Evolutionary conservation across 129 eudicot genomes (phyloP).

Genomic region (Rutidosis leptorrhynchoides): DNA sequence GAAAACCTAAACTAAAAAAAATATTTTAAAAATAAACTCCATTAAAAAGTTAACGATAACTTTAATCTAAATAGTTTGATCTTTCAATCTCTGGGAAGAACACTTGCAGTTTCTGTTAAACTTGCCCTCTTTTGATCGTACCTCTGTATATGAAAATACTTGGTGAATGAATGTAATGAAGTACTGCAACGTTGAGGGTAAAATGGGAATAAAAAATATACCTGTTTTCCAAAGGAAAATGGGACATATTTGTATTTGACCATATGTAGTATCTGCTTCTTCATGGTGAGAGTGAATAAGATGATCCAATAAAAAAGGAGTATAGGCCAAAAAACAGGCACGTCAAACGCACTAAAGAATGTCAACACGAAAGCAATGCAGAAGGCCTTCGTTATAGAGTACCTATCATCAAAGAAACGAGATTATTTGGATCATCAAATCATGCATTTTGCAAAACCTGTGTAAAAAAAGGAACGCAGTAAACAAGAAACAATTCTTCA

Average conservation of each 20-base stretch:
- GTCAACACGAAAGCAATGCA: constrained; percentile 84
- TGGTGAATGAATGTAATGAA: neutral
- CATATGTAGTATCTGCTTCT: constrained; percentile 91
- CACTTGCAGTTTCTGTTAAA: constrained; percentile 41
- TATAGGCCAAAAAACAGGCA: constrained; percentile 99
- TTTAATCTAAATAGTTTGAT: constrained; percentile 7
- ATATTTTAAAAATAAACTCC: constrained; percentile 16
- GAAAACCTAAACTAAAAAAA: constrained; percentile 32
- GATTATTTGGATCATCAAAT: neutral
- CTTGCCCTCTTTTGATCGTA: constrained; percentile 46
- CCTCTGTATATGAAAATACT: constrained; percentile 37
- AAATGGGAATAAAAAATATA: constrained; percentile 16
- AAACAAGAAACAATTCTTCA: neutral
- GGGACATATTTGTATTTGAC: constrained; percentile 92
- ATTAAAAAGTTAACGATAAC: constrained; percentile 18
- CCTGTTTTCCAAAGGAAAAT: constrained; percentile 95
- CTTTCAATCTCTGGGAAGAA: constrained; percentile 51
- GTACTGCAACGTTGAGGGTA: neutral
- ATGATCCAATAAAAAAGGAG: constrained; percentile 89
- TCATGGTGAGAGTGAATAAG: constrained; percentile 82
- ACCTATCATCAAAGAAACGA: constrained; percentile 42
- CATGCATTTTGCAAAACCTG: no score
- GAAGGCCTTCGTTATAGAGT: constrained; percentile 85
- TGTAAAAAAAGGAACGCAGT: no score
- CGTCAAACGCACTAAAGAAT: constrained; percentile 81